Percentiles rank a stretch among this genome's conserved stretches.
phyloP scores from a whole-genome alignment of 371 early-diverging fungal genomes.

The Nosema muscidifuracis region DNA sequence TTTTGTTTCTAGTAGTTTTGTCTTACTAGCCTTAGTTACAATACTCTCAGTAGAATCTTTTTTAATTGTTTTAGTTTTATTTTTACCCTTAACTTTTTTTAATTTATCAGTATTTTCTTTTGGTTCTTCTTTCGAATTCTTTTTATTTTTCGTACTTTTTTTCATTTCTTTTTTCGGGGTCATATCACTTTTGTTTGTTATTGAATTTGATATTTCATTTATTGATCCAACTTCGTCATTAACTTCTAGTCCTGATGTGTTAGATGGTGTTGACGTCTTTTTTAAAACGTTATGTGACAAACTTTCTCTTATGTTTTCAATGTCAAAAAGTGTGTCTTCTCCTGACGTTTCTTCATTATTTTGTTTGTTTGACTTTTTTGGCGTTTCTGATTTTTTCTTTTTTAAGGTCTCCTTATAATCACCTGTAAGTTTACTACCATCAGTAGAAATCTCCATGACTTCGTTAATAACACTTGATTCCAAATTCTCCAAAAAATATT shows the following conservation, averaged over 20 bases:
- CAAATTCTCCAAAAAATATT: neutral
- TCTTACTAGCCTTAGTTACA: too few relatives aligned
- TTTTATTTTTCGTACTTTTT: neutral
- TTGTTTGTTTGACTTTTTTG: neutral
- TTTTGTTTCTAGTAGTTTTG: too few relatives aligned
- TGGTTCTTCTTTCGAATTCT: neutral
- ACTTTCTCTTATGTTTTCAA: slow-evolving; percentile 37
- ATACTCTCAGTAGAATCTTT: neutral
- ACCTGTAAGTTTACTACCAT: neutral
- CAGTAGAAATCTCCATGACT: neutral
- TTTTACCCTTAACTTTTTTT: slow-evolving; percentile 4
- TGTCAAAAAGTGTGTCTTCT: slow-evolving; percentile 43
- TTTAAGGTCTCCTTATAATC: neutral
- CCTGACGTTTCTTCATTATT: neutral
- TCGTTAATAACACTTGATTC: slow-evolving; percentile 6
- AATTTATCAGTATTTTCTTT: neutral
- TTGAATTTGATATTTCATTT: slow-evolving; percentile 11
- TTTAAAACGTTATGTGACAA: slow-evolving; percentile 12
- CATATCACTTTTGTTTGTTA: neutral
- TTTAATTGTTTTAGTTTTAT: neutral
- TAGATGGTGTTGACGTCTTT: neutral
- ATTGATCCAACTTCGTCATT: slow-evolving; percentile 1
- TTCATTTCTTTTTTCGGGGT: slow-evolving; percentile 6
- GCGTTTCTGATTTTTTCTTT: too few relatives aligned
- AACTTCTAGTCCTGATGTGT: neutral